These are phyloP conservation scores for Ophiocordyceps camponoti-leonardi DNA, from an alignment of 2,329 filamentous ascomycete genomes.

Conservation along the genomic window DNA sequence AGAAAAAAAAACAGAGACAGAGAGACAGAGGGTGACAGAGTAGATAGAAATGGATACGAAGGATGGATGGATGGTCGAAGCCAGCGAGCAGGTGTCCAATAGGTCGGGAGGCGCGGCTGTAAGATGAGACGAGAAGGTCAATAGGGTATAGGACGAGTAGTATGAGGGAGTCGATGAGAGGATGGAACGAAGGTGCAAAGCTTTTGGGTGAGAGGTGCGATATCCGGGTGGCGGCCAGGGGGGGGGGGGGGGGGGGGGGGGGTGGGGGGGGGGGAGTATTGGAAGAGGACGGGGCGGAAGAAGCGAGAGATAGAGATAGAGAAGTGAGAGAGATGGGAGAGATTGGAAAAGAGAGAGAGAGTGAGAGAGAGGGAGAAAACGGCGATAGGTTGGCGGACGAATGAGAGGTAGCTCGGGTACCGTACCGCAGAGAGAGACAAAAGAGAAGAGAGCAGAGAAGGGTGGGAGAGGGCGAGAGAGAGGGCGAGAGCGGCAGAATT, in stretches of 20 bases:
- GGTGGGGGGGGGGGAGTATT: background rate
- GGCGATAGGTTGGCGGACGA: background rate
- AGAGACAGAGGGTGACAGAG: background rate
- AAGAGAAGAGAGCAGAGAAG: background rate
- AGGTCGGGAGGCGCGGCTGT: background rate
- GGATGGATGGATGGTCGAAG: background rate
- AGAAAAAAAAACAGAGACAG: constrained; percentile 3
- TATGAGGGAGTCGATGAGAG: background rate
- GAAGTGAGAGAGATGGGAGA: background rate
- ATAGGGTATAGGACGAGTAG: background rate
- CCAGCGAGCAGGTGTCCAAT: background rate
- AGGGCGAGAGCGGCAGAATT: background rate
- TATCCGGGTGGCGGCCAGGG: constrained; percentile 1
- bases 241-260: background rate
- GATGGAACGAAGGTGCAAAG: constrained; percentile 2
- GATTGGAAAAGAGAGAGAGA: background rate
- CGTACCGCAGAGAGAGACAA: background rate
- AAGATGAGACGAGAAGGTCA: background rate
- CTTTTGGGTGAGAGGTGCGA: constrained; percentile 1
- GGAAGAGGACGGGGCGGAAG: background rate
- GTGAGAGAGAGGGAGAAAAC: background rate
- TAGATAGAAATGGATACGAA: background rate
- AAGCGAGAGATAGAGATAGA: background rate
- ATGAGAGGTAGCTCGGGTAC: background rate
- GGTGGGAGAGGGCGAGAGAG: background rate